Evolutionary conservation across 2,329 filamentous ascomycete genomes (phyloP).

Genomic region (Talaromyces albobiverticillius): DNA sequence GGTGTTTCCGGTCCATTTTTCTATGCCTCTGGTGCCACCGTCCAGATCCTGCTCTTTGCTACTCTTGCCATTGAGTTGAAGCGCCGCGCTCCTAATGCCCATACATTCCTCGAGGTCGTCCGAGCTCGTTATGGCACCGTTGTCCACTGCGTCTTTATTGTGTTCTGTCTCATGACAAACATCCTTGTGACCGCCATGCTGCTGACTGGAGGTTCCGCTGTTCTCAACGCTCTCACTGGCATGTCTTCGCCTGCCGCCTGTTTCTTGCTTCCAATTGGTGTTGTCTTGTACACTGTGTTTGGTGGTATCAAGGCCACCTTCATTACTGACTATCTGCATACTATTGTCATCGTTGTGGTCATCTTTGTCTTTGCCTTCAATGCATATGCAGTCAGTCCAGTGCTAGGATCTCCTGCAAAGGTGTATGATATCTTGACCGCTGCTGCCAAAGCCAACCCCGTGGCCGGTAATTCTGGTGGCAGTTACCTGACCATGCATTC

Average conservation of each 20-base stretch:
- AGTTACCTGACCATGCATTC: conserved; percentile 86
- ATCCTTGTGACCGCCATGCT: conserved; percentile 87
- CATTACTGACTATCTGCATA: conserved; percentile 82
- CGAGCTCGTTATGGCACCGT: conserved; percentile 71
- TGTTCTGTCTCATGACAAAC: conserved; percentile 80
- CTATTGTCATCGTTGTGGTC: conserved; percentile 69
- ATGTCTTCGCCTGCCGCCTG: conserved; percentile 77
- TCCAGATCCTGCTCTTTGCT: conserved; percentile 86
- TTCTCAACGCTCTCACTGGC: conserved; percentile 68
- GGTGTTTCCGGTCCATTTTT: conserved; percentile 65
- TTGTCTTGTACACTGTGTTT: conserved; percentile 73
- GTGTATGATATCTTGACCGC: conserved; percentile 76
- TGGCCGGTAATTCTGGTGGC: conserved; percentile 74
- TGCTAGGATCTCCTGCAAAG: conserved; percentile 69
- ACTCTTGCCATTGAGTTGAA: conserved; percentile 89
- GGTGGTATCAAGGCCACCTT: conserved; percentile 84
- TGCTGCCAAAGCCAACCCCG: conserved; percentile 67
- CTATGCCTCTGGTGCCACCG: conserved; percentile 70
- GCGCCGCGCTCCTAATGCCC: conserved; percentile 79
- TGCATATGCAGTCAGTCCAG: conserved; percentile 69
- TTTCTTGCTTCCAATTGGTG: conserved; percentile 76
- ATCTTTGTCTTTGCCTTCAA: conserved; percentile 83
- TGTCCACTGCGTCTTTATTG: conserved; percentile 75
- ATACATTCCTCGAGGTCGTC: conserved; percentile 80
- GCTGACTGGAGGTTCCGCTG: conserved; percentile 77